These are phyloP conservation scores for Boechera stricta DNA, from an alignment of 345 rosid genomes.

Conservation along the genomic window DNA sequence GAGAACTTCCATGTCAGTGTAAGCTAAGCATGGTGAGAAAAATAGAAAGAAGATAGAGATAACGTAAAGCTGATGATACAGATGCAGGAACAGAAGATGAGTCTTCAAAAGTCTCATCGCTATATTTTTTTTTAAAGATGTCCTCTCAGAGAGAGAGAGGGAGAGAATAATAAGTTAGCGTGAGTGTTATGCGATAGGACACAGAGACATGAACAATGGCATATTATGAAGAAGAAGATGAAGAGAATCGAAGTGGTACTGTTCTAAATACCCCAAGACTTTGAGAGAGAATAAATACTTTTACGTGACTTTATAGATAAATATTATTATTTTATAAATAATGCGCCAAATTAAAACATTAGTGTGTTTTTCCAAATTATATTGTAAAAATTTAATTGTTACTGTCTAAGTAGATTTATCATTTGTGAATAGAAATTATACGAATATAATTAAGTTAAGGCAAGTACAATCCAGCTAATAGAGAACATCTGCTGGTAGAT, in stretches of 20 bases:
- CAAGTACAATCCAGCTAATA: neutral
- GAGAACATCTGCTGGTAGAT: constrained; percentile 4
- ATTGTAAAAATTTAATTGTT: too few species aligned
- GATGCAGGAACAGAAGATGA: constrained; percentile 33
- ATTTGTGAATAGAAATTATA: neutral
- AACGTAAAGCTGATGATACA: constrained; percentile 19
- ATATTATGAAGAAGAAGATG: constrained; percentile 32
- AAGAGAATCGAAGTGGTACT: constrained; percentile 54
- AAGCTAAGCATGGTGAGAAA: constrained; percentile 40
- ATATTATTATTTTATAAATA: neutral
- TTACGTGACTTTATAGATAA: constrained; percentile 20
- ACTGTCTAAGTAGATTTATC: too few species aligned
- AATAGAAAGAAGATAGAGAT: constrained; percentile 33
- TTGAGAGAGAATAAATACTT: constrained; percentile 35
- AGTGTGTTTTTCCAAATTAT: neutral
- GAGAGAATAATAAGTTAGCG: constrained; percentile 39
- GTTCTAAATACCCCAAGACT: constrained; percentile 35
- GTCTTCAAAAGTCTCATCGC: constrained; percentile 41
- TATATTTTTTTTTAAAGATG: neutral
- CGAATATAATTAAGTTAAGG: neutral
- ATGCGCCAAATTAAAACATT: neutral
- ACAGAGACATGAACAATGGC: constrained; percentile 27
- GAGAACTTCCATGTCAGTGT: constrained; percentile 63
- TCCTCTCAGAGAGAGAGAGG: neutral
- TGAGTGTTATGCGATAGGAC: constrained; percentile 43